These are phyloP conservation scores for Bullera alba DNA, from an alignment of 768 basidiomycete genomes.

Conservation along the genomic window DNA sequence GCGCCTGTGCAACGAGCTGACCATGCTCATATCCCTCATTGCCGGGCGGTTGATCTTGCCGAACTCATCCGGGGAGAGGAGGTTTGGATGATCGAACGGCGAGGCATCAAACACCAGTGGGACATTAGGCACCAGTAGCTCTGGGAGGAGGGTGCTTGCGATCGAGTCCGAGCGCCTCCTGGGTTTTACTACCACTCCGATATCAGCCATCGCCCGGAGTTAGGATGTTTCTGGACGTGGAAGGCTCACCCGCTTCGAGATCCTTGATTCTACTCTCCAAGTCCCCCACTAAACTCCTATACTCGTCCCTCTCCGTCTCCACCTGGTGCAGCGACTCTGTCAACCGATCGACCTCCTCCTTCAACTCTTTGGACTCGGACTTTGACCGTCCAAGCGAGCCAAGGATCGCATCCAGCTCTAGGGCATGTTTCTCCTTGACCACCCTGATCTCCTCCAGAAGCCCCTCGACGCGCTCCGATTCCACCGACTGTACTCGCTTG, in stretches of 20 bases:
- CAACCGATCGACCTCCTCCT: constrained; percentile 6
- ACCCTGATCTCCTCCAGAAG: not conserved
- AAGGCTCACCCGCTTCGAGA: not conserved
- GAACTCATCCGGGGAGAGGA: not conserved
- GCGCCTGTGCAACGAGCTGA: no score
- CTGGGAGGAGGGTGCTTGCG: not conserved
- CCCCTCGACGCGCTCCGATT: not conserved
- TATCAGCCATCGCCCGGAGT: no score
- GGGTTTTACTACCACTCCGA: no score
- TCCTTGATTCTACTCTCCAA: not conserved
- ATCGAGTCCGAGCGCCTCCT: not conserved
- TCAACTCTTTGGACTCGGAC: constrained; percentile 7
- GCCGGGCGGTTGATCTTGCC: no score
- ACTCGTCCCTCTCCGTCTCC: constrained; percentile 3
- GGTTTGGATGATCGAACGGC: not conserved
- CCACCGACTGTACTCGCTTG: no score
- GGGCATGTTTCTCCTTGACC: constrained; percentile 7
- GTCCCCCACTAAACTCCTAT: constrained; percentile 1
- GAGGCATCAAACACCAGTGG: not conserved
- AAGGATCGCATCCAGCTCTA: constrained; percentile 17
- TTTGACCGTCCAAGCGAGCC: constrained; percentile 7
- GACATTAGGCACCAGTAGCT: not conserved
- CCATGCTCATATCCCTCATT: no score
- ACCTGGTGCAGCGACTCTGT: constrained; percentile 1
- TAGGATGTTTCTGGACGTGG: no score